Evolutionary conservation across 371 early-diverging fungal genomes (phyloP).

Genomic region (Mucor lusitanicus): DNA sequence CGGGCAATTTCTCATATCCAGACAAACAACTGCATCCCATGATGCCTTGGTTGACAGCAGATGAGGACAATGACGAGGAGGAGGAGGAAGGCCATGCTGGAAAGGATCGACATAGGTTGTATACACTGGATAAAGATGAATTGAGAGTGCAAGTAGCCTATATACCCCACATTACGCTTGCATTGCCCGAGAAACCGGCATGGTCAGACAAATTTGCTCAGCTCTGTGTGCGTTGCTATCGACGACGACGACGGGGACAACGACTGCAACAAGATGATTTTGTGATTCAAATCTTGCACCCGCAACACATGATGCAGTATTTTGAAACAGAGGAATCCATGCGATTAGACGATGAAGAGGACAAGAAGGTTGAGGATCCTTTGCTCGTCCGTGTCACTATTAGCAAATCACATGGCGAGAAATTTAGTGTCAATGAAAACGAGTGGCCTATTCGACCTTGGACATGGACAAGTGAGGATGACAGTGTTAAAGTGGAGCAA

Average conservation of each 20-base stretch:
- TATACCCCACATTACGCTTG: background rate
- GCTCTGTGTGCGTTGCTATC: conserved; percentile 33
- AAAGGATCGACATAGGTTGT: background rate
- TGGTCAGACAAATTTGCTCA: conserved; percentile 37
- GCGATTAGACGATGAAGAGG: conserved; percentile 7
- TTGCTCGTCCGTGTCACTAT: background rate
- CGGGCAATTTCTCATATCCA: conserved; percentile 15
- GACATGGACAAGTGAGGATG: conserved; percentile 26
- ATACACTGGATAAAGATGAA: background rate
- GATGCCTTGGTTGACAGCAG: background rate
- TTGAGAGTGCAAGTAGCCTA: conserved; percentile 10
- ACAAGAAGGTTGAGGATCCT: background rate
- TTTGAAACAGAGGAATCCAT: conserved; percentile 13
- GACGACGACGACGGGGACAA: background rate
- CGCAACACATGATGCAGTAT: conserved; percentile 23
- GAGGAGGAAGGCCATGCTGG: background rate
- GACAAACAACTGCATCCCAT: background rate
- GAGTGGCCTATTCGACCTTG: conserved; percentile 36
- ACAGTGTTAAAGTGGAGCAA: conserved; percentile 46
- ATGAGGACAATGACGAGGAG: background rate
- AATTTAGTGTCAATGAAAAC: conserved; percentile 31
- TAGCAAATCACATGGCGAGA: background rate
- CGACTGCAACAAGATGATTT: background rate
- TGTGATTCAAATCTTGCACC: conserved; percentile 30
- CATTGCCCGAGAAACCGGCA: conserved; percentile 6